Evolutionary conservation across 2,329 filamentous ascomycete genomes (phyloP).

Genomic region (Paecilomyces formosus): DNA sequence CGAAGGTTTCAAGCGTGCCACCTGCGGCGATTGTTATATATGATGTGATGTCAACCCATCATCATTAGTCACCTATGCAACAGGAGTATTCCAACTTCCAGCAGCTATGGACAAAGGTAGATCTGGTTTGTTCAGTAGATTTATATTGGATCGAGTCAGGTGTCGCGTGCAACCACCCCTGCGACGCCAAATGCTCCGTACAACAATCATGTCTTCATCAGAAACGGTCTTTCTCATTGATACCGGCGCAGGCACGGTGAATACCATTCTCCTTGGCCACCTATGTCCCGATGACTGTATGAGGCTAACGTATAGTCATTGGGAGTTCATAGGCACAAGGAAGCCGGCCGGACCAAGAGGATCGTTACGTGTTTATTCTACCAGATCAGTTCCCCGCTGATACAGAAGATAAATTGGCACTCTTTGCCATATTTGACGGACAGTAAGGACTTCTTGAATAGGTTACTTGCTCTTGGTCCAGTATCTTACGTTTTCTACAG

Average conservation of each 20-base stretch:
- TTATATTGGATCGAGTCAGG: background rate
- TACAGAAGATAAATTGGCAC: conserved; percentile 20
- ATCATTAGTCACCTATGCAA: conserved; percentile 11
- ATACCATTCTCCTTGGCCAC: background rate
- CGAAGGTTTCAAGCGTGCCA: background rate
- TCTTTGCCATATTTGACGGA: conserved; percentile 28
- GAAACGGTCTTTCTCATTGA: conserved; percentile 22
- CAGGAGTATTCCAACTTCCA: background rate
- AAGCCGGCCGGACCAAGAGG: conserved; percentile 20
- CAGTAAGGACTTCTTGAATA: conserved; percentile 18
- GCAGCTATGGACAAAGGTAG: background rate
- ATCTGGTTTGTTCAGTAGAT: background rate
- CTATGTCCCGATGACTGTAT: conserved; percentile 1
- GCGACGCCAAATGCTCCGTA: conserved; percentile 14
- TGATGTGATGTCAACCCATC: conserved; percentile 20
- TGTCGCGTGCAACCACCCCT: conserved; percentile 6
- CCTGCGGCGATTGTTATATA: background rate
- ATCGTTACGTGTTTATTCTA: conserved; percentile 20
- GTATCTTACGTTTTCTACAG: conserved; percentile 8
- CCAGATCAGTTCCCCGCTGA: conserved; percentile 22
- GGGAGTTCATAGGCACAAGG: conserved; percentile 19
- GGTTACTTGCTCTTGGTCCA: background rate
- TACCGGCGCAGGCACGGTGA: conserved; percentile 22
- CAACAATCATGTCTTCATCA: conserved; percentile 14
- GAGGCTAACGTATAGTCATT: background rate